Conservation (phyloP, 352 stramenopile species). For the Pythium vanterpoolii region DNA sequence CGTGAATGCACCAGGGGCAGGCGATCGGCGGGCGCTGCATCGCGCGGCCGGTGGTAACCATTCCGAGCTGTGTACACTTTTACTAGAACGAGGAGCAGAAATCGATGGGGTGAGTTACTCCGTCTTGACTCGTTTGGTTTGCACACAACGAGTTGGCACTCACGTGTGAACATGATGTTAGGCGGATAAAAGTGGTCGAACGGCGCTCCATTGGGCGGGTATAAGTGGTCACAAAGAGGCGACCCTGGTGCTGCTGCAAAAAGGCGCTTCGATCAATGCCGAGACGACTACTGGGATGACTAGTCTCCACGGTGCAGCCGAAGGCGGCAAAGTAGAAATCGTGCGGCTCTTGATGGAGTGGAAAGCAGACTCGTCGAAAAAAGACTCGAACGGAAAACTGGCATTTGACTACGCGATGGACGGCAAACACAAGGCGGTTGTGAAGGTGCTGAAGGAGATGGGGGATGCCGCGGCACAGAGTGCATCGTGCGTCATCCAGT, state of each 20-base stretch:
- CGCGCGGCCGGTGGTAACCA: constrained; percentile 87
- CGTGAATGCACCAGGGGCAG: constrained; percentile 84
- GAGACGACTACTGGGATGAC: constrained; percentile 90
- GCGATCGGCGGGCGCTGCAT: constrained; percentile 85
- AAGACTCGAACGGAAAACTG: constrained; percentile 89
- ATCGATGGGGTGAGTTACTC: constrained; percentile 67
- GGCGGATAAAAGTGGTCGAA: constrained; percentile 91
- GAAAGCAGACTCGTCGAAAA: constrained; percentile 85
- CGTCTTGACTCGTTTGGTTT: not conserved
- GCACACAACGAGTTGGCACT: too few species aligned
- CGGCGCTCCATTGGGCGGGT: constrained; percentile 89
- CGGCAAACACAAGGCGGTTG: constrained; percentile 89
- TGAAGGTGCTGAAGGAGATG: constrained; percentile 92
- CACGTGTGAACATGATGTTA: constrained; percentile 22
- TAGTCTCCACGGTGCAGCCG: constrained; percentile 83
- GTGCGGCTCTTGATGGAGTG: constrained; percentile 90
- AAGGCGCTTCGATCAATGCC: constrained; percentile 86
- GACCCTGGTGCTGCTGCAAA: constrained; percentile 80
- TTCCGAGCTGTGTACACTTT: constrained; percentile 81
- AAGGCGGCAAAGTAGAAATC: constrained; percentile 90
- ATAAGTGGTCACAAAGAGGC: constrained; percentile 93
- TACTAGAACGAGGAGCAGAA: constrained; percentile 84
- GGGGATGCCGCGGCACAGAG: constrained; percentile 85
- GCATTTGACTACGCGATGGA: constrained; percentile 91
- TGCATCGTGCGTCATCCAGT: constrained; percentile 84